A percentile compares a stretch with the other conserved stretches of the same genome.
Conservation (phyloP, 495 filamentous ascomycete species). For the Rusavskia elegans region DNA sequence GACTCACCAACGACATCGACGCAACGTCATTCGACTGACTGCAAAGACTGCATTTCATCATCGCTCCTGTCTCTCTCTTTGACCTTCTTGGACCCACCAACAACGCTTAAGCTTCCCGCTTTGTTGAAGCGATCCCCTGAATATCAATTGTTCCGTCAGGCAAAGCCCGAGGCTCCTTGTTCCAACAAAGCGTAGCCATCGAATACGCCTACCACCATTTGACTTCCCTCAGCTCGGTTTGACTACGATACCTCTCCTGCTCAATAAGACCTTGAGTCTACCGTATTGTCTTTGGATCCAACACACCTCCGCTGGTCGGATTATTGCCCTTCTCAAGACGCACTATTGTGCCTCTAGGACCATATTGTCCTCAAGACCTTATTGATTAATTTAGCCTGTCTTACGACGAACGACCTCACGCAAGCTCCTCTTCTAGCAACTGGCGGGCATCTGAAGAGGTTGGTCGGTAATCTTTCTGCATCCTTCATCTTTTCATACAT, state of each 20-base stretch:
- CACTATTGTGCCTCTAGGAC: background rate
- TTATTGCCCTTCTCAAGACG: background rate
- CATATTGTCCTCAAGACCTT: background rate
- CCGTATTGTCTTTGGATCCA: background rate
- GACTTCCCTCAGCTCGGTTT: too few species aligned
- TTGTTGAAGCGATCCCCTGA: conserved; percentile 7
- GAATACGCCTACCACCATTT: background rate
- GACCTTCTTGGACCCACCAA: background rate
- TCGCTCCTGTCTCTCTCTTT: background rate
- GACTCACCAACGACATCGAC: background rate
- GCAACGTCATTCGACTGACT: background rate
- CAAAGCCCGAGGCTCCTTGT: conserved; percentile 11
- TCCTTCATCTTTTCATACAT: background rate
- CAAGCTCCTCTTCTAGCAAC: background rate
- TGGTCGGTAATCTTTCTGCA: background rate
- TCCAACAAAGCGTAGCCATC: background rate
- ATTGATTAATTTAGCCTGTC: background rate
- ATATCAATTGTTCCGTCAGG: conserved; percentile 7
- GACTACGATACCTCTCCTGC: background rate
- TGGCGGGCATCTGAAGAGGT: background rate
- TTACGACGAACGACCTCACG: background rate
- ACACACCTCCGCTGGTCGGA: background rate
- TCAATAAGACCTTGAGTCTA: background rate
- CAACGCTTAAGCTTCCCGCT: conserved; percentile 7
- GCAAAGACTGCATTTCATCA: background rate